Percentiles rank a stretch among this genome's conserved stretches.
Evolutionary conservation across 2,329 filamentous ascomycete species (phyloP).

Genomic region (Parastagonospora nodorum): DNA sequence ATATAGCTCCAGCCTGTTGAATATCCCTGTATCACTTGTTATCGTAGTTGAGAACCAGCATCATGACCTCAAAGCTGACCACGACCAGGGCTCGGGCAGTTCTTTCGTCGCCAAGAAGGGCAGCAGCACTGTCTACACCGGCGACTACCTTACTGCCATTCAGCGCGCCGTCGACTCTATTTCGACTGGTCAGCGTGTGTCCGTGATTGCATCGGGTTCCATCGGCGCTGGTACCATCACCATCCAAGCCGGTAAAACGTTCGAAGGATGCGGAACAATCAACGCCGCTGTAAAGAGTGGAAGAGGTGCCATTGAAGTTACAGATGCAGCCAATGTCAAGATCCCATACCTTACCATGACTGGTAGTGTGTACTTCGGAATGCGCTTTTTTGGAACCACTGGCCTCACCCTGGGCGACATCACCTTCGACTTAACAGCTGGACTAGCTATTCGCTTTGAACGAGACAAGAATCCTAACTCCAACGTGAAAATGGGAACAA

Average conservation of each 20-base stretch:
- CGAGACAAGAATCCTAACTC: constrained; percentile 58
- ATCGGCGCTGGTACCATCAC: constrained; percentile 60
- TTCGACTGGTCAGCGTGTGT: constrained; percentile 57
- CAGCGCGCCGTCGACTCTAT: constrained; percentile 61
- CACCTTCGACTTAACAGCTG: constrained; percentile 60
- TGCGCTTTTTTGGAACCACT: constrained; percentile 60
- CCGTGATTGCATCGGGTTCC: constrained; percentile 60
- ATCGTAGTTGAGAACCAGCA: too few relatives aligned
- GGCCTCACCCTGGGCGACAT: constrained; percentile 58
- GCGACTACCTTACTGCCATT: constrained; percentile 61
- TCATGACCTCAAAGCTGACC: too few relatives aligned
- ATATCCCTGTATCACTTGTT: too few relatives aligned
- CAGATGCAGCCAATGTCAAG: constrained; percentile 54
- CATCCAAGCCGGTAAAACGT: constrained; percentile 59
- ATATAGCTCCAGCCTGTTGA: too few relatives aligned
- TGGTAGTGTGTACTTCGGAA: constrained; percentile 62
- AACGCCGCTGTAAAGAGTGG: constrained; percentile 51
- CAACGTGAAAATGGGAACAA: constrained; percentile 60
- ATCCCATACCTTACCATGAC: constrained; percentile 65
- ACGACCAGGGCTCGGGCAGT: constrained; percentile 42
- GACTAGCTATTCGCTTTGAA: constrained; percentile 63
- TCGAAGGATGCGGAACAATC: constrained; percentile 65
- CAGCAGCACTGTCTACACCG: constrained; percentile 55
- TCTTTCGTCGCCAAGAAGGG: constrained; percentile 55
- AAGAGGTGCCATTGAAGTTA: constrained; percentile 60